Conservation (phyloP, 2,329 filamentous ascomycete genomes). For the Ceratocystis lukuohia region DNA sequence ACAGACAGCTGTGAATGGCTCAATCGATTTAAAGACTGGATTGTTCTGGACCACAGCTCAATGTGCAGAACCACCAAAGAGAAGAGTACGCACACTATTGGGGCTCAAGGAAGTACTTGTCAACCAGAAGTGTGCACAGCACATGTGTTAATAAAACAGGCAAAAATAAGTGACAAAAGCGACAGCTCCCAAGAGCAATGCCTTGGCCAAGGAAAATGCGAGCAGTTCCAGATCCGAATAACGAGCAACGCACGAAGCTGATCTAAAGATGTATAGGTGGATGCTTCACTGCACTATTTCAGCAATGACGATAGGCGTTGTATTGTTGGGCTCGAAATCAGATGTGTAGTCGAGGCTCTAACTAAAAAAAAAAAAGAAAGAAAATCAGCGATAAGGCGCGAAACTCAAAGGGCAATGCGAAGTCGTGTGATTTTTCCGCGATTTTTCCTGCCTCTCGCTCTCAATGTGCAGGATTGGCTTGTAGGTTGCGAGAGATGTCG, state of each 20-base stretch:
- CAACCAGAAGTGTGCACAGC: neutral
- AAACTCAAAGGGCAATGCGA: neutral
- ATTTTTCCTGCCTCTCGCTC: neutral
- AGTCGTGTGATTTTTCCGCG: neutral
- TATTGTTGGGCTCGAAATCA: neutral
- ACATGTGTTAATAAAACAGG: neutral
- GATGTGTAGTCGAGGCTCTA: neutral
- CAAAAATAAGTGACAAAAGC: neutral
- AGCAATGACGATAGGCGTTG: too few relatives aligned
- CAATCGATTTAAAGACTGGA: neutral
- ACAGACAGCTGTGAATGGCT: slow-evolving; percentile 6
- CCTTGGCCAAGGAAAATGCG: neutral
- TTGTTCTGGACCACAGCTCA: neutral
- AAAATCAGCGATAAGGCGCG: neutral
- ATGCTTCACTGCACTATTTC: too few relatives aligned
- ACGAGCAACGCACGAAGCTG: neutral
- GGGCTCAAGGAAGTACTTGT: neutral
- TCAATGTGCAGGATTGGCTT: neutral
- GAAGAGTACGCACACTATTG: neutral
- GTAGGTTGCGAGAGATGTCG: neutral
- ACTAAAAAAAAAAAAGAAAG: neutral
- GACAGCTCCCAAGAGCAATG: neutral
- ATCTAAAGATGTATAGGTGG: neutral
- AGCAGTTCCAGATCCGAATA: neutral
- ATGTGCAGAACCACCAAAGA: neutral